A percentile compares a stretch with the other conserved stretches of the same genome.
Conservation (phyloP, 2,329 filamentous ascomycete genomes). For the Pseudocercospora eumusae region DNA sequence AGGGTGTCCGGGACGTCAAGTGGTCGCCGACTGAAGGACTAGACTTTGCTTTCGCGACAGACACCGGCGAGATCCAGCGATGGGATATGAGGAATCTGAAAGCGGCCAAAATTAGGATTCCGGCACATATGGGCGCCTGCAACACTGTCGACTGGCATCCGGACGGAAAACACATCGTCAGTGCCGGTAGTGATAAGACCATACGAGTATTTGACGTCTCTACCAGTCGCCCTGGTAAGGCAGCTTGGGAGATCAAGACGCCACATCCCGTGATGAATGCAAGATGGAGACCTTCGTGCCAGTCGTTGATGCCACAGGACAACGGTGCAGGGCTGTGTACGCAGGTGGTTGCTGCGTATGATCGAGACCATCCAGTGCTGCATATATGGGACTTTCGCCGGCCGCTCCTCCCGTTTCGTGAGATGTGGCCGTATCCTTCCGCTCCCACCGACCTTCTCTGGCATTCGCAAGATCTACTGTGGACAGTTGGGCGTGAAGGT, state of each 20-base stretch:
- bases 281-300: constrained; percentile 63
- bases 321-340: constrained; percentile 61
- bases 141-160: constrained; percentile 68
- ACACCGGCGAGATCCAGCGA: constrained; percentile 63
- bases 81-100: constrained; percentile 64
- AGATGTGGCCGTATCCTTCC: constrained; percentile 58
- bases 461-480: constrained; percentile 64
- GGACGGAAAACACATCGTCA: constrained; percentile 64
- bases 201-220: constrained; percentile 67
- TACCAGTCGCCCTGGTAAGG: constrained; percentile 59
- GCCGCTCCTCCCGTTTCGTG: constrained; percentile 62
- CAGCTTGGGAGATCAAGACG: constrained; percentile 59
- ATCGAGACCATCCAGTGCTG: constrained; percentile 60
- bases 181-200: constrained; percentile 62
- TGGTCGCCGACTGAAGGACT: constrained; percentile 66
- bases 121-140: constrained; percentile 59
- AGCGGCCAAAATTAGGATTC: constrained; percentile 60
- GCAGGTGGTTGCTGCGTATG: constrained; percentile 63
- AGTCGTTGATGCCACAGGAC: constrained; percentile 54
- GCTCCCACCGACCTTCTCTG: constrained; percentile 63
- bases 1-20: constrained; percentile 63
- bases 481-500: constrained; percentile 64
- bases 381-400: constrained; percentile 67
- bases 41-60: constrained; percentile 65
- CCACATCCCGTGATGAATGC: constrained; percentile 64